Percentiles rank a stretch among this genome's conserved stretches.
phyloP scores from a whole-genome alignment of 2,329 filamentous ascomycete genomes.

The Aspergillus spinulosporus region DNA sequence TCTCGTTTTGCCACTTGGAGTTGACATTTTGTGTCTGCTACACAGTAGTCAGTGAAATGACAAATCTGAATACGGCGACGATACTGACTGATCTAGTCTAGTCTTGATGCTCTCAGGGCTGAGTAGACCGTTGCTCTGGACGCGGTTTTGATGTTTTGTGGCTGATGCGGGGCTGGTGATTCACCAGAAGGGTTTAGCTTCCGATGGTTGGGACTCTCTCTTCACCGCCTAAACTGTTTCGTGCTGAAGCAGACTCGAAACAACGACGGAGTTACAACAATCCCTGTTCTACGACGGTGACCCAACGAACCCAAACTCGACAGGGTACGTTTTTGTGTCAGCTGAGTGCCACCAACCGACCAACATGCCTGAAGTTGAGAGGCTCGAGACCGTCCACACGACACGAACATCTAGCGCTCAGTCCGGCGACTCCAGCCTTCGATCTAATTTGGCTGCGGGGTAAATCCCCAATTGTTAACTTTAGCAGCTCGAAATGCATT shows the following conservation, averaged over 20 bases:
- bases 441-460: constrained; percentile 2
- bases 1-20: constrained; percentile 18
- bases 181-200: constrained; percentile 6
- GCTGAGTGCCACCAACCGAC: background rate
- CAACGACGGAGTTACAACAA: background rate
- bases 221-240: constrained; percentile 6
- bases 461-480: background rate
- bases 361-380: background rate
- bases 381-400: constrained; percentile 1
- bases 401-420: background rate
- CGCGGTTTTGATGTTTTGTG: constrained; percentile 14
- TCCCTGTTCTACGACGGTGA: background rate
- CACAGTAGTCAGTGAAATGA: background rate
- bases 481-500: background rate
- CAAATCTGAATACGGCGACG: too few species aligned
- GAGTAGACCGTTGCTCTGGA: constrained; percentile 2
- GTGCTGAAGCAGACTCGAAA: background rate
- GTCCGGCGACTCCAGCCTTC: background rate
- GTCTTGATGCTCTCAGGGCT: background rate
- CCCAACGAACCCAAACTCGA: background rate
- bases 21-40: constrained; percentile 18
- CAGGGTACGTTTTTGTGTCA: background rate
- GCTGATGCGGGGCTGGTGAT: constrained; percentile 14
- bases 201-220: background rate
- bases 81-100: background rate